Base-by-base conservation (phyloP, 2,329 filamentous ascomycete genomes). In the Colletotrichum brevisporum region DNA sequence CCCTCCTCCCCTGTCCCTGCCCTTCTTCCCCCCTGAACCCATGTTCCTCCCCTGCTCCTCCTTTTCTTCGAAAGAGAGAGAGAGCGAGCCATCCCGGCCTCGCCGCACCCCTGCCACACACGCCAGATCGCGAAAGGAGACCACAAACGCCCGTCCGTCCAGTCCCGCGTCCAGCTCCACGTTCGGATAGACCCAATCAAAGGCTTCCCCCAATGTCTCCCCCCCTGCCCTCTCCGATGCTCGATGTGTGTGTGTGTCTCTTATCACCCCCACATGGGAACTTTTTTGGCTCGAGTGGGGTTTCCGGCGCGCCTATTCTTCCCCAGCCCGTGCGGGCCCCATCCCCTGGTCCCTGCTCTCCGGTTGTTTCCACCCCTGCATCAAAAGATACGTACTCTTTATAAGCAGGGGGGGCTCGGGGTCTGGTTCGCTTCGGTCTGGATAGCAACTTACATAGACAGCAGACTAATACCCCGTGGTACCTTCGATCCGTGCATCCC, bases 191-290 rank as follows among this genome's bases (percentile, higher is more conserved):
- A 10, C 27, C 66, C 50, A 69, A 47, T 69, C 55, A 64, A 10
- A 36, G 10, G 2, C 31, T 6, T 9, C 6, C 10, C 8, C 10
- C 45, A 9, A n/a, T 6, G 45, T 16, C 5, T 47, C 31, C 10
- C 8, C 27, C 31, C 31, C 31, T 36, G 31, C 31, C 31, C 31
- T 36, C 31, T 36, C 31, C 31, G 31, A 36, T 36, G 31, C 10
- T 36, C 31, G 31, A 36, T 36, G 31, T 50, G 21, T 24, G 21
- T 24, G 21, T 24, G 2, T 24, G 21, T 53, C 56, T 57, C 67
- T 70, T 67, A 67, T 67, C 67, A 63, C 63, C 63, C 67, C 63
- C 63, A 63, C 63, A 21, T 67, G 57, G 62, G 63, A 70, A 70
- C 63, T 67, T 70, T 67, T 67, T 67, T 61, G 67, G 56, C 62